phyloP scores from a whole-genome alignment of 805 yeast genomes.

The Kregervanrija fluxuum region DNA sequence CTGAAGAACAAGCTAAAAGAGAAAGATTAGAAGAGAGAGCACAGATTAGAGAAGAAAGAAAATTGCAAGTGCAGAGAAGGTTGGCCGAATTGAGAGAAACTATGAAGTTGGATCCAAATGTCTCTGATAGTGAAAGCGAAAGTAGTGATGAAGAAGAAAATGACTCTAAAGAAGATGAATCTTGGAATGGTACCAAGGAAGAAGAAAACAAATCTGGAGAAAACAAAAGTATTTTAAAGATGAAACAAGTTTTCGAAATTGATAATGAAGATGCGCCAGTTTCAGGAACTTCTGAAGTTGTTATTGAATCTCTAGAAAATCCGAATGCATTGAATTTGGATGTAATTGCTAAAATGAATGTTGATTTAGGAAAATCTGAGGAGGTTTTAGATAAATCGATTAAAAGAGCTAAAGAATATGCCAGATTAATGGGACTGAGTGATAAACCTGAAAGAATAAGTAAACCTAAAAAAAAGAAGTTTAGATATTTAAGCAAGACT shows the following conservation, averaged over 20 bases:
- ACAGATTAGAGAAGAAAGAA: constrained; percentile 61
- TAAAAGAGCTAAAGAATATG: constrained; percentile 76
- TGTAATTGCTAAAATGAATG: constrained; percentile 56
- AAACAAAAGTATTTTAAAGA: constrained; percentile 38
- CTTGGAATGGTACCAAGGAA: constrained; percentile 33
- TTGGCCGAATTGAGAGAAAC: constrained; percentile 44
- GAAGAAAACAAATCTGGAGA: constrained; percentile 7
- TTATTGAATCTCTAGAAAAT: constrained; percentile 48
- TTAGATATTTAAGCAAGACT: constrained; percentile 74
- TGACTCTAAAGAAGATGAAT: constrained; percentile 17
- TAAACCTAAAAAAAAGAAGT: constrained; percentile 61
- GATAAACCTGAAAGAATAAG: constrained; percentile 30
- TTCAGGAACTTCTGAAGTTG: constrained; percentile 40
- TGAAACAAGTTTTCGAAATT: constrained; percentile 34
- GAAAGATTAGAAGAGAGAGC: constrained; percentile 72
- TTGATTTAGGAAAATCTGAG: constrained; percentile 60
- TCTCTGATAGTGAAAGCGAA: constrained; percentile 22
- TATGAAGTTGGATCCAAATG: constrained; percentile 19
- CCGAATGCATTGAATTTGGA: constrained; percentile 33
- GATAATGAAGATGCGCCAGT: constrained; percentile 32
- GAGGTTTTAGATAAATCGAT: constrained; percentile 69
- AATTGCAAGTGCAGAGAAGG: constrained; percentile 57
- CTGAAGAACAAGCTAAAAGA: constrained; percentile 69
- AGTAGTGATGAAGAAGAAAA: constrained; percentile 11
- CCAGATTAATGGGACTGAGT: constrained; percentile 52